These are phyloP conservation scores for Moesziomyces antarcticus DNA, from an alignment of 1,284 basidiomycete species.

Conservation along the genomic window DNA sequence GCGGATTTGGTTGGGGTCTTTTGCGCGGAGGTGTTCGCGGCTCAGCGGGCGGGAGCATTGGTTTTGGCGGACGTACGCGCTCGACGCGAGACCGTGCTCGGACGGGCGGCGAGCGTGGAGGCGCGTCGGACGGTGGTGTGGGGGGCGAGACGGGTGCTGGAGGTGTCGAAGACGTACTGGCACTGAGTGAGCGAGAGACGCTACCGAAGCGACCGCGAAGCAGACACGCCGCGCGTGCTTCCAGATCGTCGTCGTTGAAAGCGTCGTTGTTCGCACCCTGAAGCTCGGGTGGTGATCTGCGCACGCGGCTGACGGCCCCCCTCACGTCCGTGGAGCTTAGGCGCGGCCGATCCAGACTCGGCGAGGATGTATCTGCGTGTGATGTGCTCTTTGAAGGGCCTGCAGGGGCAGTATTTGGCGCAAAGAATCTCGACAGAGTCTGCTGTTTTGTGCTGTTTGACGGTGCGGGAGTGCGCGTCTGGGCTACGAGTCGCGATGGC, in stretches of 20 bases:
- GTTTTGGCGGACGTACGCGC: neutral
- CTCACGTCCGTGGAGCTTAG: neutral
- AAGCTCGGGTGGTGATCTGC: neutral
- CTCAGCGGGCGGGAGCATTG: neutral
- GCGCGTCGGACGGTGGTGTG: neutral
- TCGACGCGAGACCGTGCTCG: too few species aligned
- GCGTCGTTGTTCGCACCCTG: neutral
- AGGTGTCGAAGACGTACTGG: conserved; percentile 13
- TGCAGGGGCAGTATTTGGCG: conserved; percentile 26
- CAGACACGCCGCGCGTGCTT: conserved; percentile 28
- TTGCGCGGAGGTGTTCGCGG: conserved; percentile 6
- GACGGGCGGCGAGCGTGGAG: neutral
- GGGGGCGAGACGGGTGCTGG: conserved; percentile 5
- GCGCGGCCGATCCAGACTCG: neutral
- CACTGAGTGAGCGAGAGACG: conserved; percentile 26
- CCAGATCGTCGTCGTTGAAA: conserved; percentile 30
- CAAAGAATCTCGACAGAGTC: conserved; percentile 39
- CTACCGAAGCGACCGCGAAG: conserved; percentile 37
- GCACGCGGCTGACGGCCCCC: too few species aligned
- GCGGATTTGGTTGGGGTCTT: neutral
- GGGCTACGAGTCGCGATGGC: neutral
- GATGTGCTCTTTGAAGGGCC: neutral
- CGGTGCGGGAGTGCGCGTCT: conserved; percentile 5
- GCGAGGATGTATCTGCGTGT: neutral
- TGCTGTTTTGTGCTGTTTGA: conserved; percentile 15